Conservation (phyloP, 176 grass and related monocot genomes). For the Chrysopogon serrulatus region DNA sequence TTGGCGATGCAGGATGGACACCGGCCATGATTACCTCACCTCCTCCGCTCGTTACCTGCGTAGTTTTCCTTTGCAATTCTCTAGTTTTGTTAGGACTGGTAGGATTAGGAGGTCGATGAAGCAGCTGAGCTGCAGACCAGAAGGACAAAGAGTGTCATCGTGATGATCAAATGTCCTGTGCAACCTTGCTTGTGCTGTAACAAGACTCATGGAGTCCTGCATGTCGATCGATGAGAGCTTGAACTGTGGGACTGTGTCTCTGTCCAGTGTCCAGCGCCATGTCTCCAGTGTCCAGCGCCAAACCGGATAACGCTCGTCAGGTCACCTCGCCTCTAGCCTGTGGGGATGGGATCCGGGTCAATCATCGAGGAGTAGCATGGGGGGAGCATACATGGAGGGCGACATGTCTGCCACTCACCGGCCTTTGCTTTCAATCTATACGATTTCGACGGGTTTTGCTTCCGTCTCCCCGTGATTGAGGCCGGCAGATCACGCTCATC, state of each 20-base stretch:
- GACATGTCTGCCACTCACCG: not conserved
- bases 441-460: not conserved
- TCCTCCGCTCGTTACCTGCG: not conserved
- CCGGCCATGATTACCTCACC: constrained; percentile 26
- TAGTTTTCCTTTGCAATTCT: constrained; percentile 16
- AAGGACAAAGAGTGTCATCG: not conserved
- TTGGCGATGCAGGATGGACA: constrained; percentile 12
- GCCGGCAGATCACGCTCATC: not conserved
- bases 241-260: not conserved
- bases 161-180: constrained; percentile 11
- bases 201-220: not conserved
- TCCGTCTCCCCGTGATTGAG: not conserved
- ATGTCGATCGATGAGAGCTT: not conserved
- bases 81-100: constrained; percentile 36
- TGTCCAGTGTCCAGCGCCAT: not conserved
- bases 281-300: not conserved
- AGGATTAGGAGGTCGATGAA: constrained; percentile 30
- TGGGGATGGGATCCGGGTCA: not conserved
- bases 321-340: not conserved
- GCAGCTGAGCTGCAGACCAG: not conserved
- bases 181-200: constrained; percentile 5
- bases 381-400: not conserved
- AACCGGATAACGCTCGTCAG: not conserved
- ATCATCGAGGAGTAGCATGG: not conserved
- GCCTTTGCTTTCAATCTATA: not conserved